Percentiles rank a stretch among this genome's conserved stretches.
These are phyloP conservation scores for Thielaviopsis euricoi DNA, from an alignment of 2,329 filamentous ascomycete species.

Conservation along the genomic window DNA sequence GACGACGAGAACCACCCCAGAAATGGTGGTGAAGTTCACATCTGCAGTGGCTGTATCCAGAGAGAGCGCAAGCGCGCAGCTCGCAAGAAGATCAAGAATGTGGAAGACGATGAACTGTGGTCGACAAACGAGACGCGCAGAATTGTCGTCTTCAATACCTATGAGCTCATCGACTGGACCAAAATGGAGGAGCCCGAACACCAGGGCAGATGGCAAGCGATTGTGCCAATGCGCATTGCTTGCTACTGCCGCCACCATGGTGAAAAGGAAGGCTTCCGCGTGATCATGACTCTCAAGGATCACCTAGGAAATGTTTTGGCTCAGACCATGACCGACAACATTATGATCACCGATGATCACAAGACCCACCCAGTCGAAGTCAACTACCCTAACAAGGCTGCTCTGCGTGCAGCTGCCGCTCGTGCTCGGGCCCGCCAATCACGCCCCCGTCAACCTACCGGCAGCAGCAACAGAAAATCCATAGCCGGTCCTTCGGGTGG, in stretches of 20 bases:
- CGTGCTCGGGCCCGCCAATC: slow-evolving; percentile 20
- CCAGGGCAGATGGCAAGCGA: slow-evolving; percentile 53
- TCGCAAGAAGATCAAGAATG: slow-evolving; percentile 83
- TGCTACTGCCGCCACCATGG: slow-evolving; percentile 94
- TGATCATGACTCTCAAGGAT: slow-evolving; percentile 92
- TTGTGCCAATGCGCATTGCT: slow-evolving; percentile 85
- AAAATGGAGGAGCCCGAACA: slow-evolving; percentile 31
- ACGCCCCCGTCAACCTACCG: slow-evolving; percentile 15
- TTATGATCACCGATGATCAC: slow-evolving; percentile 97
- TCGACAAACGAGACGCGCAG: slow-evolving; percentile 62
- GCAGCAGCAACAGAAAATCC: slow-evolving; percentile 12
- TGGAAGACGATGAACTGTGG: slow-evolving; percentile 83
- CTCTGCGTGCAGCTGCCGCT: slow-evolving; percentile 9
- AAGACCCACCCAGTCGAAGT: slow-evolving; percentile 49
- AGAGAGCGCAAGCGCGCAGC: slow-evolving; percentile 82
- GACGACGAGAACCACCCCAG: slow-evolving; percentile 53
- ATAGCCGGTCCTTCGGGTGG: background rate
- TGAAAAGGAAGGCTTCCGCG: slow-evolving; percentile 80
- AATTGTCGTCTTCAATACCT: slow-evolving; percentile 82
- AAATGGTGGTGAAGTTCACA: slow-evolving; percentile 85
- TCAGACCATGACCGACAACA: slow-evolving; percentile 71
- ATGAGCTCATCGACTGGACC: slow-evolving; percentile 73
- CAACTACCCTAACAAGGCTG: slow-evolving; percentile 6
- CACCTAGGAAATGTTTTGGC: slow-evolving; percentile 58
- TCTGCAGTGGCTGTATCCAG: slow-evolving; percentile 81